Conservation (phyloP, 345 rosid species). For the Anastatica hierochuntica region DNA sequence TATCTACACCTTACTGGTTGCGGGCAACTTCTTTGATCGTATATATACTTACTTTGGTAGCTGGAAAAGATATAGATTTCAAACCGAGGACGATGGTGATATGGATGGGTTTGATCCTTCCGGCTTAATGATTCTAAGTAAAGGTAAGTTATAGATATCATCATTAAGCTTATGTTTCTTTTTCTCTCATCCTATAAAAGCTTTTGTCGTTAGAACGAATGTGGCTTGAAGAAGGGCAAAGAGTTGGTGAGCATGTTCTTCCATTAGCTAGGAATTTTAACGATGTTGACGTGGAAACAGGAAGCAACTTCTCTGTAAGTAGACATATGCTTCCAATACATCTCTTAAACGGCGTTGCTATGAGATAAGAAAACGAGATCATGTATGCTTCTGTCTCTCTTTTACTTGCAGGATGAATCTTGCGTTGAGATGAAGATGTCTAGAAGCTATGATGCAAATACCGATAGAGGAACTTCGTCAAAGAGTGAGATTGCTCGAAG, state of each 20-base stretch:
- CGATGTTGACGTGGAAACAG: constrained; percentile 60
- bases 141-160: constrained; percentile 34
- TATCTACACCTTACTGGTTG: constrained; percentile 78
- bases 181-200: neutral
- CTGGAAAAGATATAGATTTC: constrained; percentile 85
- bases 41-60: constrained; percentile 80
- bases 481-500: constrained; percentile 50
- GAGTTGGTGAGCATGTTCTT: constrained; percentile 81
- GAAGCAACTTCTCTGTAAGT: constrained; percentile 39
- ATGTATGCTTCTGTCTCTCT: too few relatives aligned
- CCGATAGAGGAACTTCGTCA: constrained; percentile 36
- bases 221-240: constrained; percentile 82
- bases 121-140: constrained; percentile 75
- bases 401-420: too few relatives aligned
- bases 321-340: neutral
- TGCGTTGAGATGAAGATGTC: constrained; percentile 64
- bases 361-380: constrained; percentile 40
- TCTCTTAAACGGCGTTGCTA: too few relatives aligned
- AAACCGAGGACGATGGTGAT: constrained; percentile 63
- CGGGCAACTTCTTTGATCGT: constrained; percentile 86
- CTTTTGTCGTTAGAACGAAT: constrained; percentile 37
- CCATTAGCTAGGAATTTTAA: constrained; percentile 88
- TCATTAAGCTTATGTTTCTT: neutral
- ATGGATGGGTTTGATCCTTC: constrained; percentile 91
- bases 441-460: constrained; percentile 27